Base-by-base conservation (phyloP, 2,329 filamentous ascomycete genomes). In the Arthrobotrys entomopaga region DNA sequence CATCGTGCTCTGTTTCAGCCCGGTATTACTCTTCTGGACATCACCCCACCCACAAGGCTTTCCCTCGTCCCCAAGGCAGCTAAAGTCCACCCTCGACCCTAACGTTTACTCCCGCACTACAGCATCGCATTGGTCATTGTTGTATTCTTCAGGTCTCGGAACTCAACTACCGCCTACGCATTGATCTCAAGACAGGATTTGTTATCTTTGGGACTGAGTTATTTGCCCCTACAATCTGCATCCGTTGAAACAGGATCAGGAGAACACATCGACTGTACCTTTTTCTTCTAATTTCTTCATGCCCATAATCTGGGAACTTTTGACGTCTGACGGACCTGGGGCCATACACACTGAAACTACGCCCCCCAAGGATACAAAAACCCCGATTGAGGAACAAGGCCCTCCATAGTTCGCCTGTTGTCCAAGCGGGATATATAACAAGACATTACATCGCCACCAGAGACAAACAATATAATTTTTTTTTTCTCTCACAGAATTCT, bases 161-260 rank as follows among this genome's bases (percentile, higher is more conserved):
- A 40, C 26, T 56, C 65, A 69, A 69, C 58, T 56, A 69, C 54
- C 10, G 16, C 59, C 61, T 61, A 73, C 69, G 69, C 61, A 73
- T 66, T 66, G 69, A 61, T 73, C 67, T 49, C 67, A 48, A 73
- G 46, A 57, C 54, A 73, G 61, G 60, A 72, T 65, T 48, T 53
- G 48, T 67, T 52, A 58, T 61, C 29, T 56, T 67, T 42, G 50
- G 46, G 57, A 67, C 52, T 60, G 59, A 54, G 43, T 26, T 40
- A 59, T 57, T 61, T 63, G 63, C 70, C 70, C 57, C 65, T 66
- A 58, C 58, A 42, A 24, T 67, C 61, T 67, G 63, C 70, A 67
- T 43, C 58, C 29, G 57, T 66, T 67, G 70, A 67, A 74, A 74
- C 63, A 29, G 49, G 56, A n/a, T 7, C 26, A 29, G 26, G 26